Evolutionary conservation across 176 grass and related monocot genomes (phyloP).

Genomic region (Carex pumila): DNA sequence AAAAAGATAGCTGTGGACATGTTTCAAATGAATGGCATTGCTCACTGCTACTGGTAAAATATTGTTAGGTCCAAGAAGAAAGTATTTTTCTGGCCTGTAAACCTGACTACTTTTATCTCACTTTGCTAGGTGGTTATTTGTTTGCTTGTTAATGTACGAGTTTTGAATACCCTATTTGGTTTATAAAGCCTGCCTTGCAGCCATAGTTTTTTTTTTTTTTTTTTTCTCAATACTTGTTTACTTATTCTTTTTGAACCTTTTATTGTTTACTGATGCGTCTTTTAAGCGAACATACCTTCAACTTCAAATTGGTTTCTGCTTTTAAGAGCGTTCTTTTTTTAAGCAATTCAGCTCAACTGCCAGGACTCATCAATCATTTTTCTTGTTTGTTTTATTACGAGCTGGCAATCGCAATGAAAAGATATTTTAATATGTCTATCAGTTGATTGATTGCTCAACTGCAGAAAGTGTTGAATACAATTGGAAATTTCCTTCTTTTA

Average conservation of each 20-base stretch:
- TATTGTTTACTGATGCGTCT: not conserved
- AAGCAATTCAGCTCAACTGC: not conserved
- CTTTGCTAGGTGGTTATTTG: not conserved
- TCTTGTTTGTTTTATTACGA: too few relatives aligned
- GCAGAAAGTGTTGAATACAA: not conserved
- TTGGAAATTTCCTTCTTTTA: not conserved
- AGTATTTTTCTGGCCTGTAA: not conserved
- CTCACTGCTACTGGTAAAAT: not conserved
- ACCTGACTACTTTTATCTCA: not conserved
- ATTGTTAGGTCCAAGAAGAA: not conserved
- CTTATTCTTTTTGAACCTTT: not conserved
- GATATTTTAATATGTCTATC: too few relatives aligned
- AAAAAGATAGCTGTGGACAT: not conserved
- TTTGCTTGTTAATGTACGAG: not conserved
- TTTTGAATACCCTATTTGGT: not conserved
- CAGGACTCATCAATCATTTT: not conserved
- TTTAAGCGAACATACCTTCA: not conserved
- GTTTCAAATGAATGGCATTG: not conserved
- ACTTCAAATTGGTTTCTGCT: not conserved
- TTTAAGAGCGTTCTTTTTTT: not conserved
- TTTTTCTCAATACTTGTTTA: not conserved
- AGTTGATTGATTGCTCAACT: not conserved
- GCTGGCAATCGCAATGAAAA: too few relatives aligned
- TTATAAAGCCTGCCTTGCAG: not conserved
- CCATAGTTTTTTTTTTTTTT: not conserved